phyloP scores from a whole-genome alignment of 805 yeast genomes.

The Zygoascus flipseniorum region DNA sequence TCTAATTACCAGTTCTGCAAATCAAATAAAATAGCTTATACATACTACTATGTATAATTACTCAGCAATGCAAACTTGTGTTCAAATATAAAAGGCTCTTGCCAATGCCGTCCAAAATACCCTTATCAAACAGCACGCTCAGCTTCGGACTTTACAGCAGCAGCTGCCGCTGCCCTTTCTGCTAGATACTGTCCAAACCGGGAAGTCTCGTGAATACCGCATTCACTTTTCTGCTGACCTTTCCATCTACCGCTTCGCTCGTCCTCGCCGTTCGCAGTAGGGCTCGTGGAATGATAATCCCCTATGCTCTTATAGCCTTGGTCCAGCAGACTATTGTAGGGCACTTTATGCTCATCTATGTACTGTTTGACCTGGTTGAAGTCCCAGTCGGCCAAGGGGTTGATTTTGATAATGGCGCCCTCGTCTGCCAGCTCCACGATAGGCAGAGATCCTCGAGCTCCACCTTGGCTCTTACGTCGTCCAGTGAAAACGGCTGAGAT shows the following conservation, averaged over 20 bases:
- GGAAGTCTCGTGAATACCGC: conserved; percentile 84
- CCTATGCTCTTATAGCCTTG: conserved; percentile 88
- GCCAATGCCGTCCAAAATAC: too few relatives aligned
- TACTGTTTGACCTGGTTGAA: conserved; percentile 65
- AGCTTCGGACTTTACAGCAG: not conserved
- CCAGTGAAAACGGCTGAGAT: conserved; percentile 91
- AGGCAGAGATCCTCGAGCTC: conserved; percentile 60
- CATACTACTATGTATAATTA: too few relatives aligned
- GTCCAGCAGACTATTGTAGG: conserved; percentile 77
- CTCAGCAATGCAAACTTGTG: too few relatives aligned
- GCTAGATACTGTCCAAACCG: conserved; percentile 51
- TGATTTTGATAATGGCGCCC: conserved; percentile 65
- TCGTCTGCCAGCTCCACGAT: conserved; percentile 69
- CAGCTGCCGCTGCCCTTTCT: not conserved
- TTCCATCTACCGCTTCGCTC: conserved; percentile 98
- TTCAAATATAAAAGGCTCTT: too few relatives aligned
- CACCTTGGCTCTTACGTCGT: conserved; percentile 85
- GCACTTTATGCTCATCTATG: conserved; percentile 62
- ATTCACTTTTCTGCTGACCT: conserved; percentile 85
- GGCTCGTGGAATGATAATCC: conserved; percentile 90
- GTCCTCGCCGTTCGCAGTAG: conserved; percentile 86
- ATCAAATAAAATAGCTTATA: too few relatives aligned
- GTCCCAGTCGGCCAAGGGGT: conserved; percentile 80
- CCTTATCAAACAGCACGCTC: not conserved
- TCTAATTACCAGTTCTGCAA: too few relatives aligned